Evolutionary conservation across 371 early-diverging fungal species (phyloP).

Genomic region (Haplosporangium sp.): DNA sequence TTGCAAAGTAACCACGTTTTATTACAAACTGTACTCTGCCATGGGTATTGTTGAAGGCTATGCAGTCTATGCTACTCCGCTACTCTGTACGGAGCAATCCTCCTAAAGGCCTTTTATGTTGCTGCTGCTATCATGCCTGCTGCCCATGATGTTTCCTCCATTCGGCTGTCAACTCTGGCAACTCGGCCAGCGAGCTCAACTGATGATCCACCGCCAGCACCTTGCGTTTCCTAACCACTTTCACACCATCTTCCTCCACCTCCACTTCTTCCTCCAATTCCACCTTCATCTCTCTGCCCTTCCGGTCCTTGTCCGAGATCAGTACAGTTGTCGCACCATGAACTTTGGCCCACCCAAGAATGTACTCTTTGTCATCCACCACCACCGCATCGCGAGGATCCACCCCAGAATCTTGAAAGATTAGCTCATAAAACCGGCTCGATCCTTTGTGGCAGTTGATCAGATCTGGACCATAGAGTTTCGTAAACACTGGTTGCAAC

Average conservation of each 20-base stretch:
- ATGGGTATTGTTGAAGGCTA: too few species aligned
- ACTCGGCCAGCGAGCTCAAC: slow-evolving; percentile 27
- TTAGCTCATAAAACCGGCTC: slow-evolving; percentile 28
- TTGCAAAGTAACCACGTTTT: too few species aligned
- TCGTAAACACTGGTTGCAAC: slow-evolving; percentile 28
- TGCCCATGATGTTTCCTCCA: slow-evolving; percentile 21
- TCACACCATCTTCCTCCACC: background rate
- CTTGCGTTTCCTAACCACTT: background rate
- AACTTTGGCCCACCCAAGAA: slow-evolving; percentile 44
- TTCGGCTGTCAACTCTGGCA: slow-evolving; percentile 26
- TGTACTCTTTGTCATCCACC: slow-evolving; percentile 49
- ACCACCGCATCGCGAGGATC: slow-evolving; percentile 31
- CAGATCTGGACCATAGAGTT: slow-evolving; percentile 44
- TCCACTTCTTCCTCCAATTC: slow-evolving; percentile 4
- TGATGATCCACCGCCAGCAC: slow-evolving; percentile 49
- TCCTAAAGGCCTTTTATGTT: too few species aligned
- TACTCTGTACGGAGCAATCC: too few species aligned
- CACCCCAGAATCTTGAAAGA: slow-evolving; percentile 30
- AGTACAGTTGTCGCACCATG: slow-evolving; percentile 36
- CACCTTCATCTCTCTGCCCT: slow-evolving; percentile 25
- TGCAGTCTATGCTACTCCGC: too few species aligned
- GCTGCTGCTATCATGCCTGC: too few species aligned
- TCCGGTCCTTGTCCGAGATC: slow-evolving; percentile 32
- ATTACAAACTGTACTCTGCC: too few species aligned
- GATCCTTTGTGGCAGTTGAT: slow-evolving; percentile 32